Evolutionary conservation across 1,139 yeast genomes (phyloP).

Genomic region (Saccharomyces hybrid): DNA sequence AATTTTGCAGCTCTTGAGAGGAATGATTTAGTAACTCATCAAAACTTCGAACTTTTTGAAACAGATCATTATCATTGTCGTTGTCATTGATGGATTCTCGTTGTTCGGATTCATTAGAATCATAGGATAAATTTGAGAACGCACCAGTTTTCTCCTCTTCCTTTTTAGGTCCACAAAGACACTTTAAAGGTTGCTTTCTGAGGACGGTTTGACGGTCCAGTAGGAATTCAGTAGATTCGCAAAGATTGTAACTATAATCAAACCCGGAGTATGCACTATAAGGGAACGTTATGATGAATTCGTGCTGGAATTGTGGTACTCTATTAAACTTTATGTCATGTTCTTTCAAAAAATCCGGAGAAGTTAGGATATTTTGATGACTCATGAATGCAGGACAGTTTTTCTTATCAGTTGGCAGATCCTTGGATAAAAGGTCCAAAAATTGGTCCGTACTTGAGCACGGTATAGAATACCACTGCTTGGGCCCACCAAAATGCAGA

Average conservation of each 20-base stretch:
- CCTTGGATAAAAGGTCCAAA: conserved; percentile 30
- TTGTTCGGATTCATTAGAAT: neutral
- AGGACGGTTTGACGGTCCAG: conserved; percentile 70
- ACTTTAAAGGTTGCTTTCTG: conserved; percentile 53
- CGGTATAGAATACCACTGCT: conserved; percentile 83
- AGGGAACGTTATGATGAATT: conserved; percentile 74
- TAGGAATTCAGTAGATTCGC: conserved; percentile 80
- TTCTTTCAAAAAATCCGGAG: conserved; percentile 51
- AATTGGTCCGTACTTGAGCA: neutral
- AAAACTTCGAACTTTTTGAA: conserved; percentile 13
- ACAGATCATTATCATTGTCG: conserved; percentile 7
- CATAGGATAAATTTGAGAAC: neutral
- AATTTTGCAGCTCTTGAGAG: conserved; percentile 7
- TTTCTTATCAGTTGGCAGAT: neutral
- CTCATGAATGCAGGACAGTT: neutral
- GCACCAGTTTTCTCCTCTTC: conserved; percentile 58
- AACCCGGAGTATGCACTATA: conserved; percentile 82
- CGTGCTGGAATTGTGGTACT: conserved; percentile 59
- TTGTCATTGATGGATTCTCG: neutral
- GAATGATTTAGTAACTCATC: conserved; percentile 18
- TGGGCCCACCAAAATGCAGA: conserved; percentile 81
- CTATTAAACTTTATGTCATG: conserved; percentile 56
- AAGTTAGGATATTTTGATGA: conserved; percentile 37
- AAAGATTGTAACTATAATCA: conserved; percentile 73
- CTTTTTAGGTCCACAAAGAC: conserved; percentile 66